Evolutionary conservation across 2,329 filamentous ascomycete species (phyloP).

Genomic region (Alternaria gaisen): DNA sequence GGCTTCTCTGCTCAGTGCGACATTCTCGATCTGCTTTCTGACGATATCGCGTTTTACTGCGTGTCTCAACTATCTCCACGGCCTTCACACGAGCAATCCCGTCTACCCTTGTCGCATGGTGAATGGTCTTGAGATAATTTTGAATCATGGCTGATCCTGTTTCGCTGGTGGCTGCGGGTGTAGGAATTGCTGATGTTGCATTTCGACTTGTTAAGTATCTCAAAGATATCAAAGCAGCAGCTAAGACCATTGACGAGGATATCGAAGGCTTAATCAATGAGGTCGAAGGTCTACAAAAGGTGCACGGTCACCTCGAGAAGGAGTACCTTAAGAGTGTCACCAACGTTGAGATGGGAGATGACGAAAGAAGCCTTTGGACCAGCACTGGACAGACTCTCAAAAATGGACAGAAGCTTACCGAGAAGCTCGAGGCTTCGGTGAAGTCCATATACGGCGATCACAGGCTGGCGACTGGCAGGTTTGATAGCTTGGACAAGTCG

Average conservation of each 20-base stretch:
- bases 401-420: slow-evolving; percentile 4
- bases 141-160: slow-evolving; percentile 3
- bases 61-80: neutral
- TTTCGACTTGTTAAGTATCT: slow-evolving; percentile 8
- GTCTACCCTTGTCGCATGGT: neutral
- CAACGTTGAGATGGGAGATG: neutral
- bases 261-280: slow-evolving; percentile 8
- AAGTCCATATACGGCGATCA: slow-evolving; percentile 6
- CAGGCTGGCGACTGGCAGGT: neutral
- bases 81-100: neutral
- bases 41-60: neutral
- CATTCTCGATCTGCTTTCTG: no score
- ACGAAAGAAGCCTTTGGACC: slow-evolving; percentile 2
- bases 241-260: slow-evolving; percentile 4
- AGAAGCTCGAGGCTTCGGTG: slow-evolving; percentile 7
- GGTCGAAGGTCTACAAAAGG: slow-evolving; percentile 3
- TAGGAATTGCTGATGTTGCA: slow-evolving; percentile 7
- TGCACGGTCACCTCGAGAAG: slow-evolving; percentile 7
- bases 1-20: no score
- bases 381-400: slow-evolving; percentile 5
- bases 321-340: slow-evolving; percentile 6
- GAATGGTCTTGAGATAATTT: neutral
- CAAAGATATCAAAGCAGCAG: slow-evolving; percentile 6
- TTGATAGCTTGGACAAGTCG: neutral
- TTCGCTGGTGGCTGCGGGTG: slow-evolving; percentile 7